Conservation (phyloP, 495 filamentous ascomycete genomes). For the Podospora pseudoanserina region DNA sequence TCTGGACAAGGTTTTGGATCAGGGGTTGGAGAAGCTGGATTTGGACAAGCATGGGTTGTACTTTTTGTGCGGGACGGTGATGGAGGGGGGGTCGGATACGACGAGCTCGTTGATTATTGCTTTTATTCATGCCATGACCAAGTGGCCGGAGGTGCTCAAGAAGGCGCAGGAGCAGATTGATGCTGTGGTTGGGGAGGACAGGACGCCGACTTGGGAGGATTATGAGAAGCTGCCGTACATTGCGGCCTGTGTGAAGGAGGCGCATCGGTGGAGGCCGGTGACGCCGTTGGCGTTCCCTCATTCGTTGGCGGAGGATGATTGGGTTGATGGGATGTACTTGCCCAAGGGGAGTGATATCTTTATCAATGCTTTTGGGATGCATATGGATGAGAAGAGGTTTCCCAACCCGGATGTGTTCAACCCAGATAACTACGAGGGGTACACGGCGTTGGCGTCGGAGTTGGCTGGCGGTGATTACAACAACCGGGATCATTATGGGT, state of each 20-base stretch:
- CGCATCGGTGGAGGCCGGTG: constrained; percentile 38
- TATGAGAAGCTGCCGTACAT: constrained; percentile 42
- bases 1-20: constrained; percentile 45
- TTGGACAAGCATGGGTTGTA: constrained; percentile 38
- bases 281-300: constrained; percentile 34
- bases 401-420: constrained; percentile 46
- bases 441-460: constrained; percentile 35
- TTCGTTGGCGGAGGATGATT: constrained; percentile 34
- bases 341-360: constrained; percentile 43
- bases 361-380: constrained; percentile 42
- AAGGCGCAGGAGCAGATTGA: constrained; percentile 29
- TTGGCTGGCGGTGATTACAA: constrained; percentile 26
- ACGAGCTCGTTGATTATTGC: constrained; percentile 33
- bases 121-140: constrained; percentile 45
- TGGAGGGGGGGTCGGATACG: constrained; percentile 52
- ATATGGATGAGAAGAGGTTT: constrained; percentile 33
- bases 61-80: constrained; percentile 38
- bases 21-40: constrained; percentile 34
- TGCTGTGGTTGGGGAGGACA: constrained; percentile 29
- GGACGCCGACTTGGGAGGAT: constrained; percentile 39
- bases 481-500: constrained; percentile 49
- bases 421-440: constrained; percentile 39
- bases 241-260: constrained; percentile 39
- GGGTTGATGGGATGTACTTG: constrained; percentile 40
- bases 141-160: constrained; percentile 38